Base-by-base conservation (phyloP, 1,284 basidiomycete species). In the Pyrrhoderma lamaoense region DNA sequence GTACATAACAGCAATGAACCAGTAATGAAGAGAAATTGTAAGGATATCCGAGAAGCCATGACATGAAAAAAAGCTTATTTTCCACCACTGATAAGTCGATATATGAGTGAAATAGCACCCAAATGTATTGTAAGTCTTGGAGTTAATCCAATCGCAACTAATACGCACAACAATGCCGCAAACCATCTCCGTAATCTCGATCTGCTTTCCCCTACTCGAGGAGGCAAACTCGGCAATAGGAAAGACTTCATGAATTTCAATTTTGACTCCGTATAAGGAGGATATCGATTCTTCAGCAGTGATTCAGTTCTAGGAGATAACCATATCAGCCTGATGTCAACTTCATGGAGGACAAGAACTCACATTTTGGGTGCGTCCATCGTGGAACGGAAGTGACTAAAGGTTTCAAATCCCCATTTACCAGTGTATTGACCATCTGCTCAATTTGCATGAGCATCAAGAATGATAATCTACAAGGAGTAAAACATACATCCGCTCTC, bases 311-410 rank as follows among this genome's bases (percentile, higher is more conserved):
- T 42, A 80, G 77, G 82, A 83, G 55, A 4, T 42, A 39, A 37
- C 47, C 11, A 38, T 7, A 45, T 22, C 38, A 45, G 18, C 14
- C 13, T 54, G 13, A 22, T 19, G 35, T 8, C 3, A 49, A 13
- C 19, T n/a, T 50, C 14, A 23, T 39, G 2, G 9, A 35, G 9
- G 14, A 35, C 3, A 8, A 13, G 37, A 50, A 59, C 66, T 14
- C 58, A 82, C 84, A 80, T 84, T 58, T 70, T 64, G n/a, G 85
- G 85, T 2, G 73, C 74, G 60, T 86, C 80, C 34, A 87, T 54
- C 0, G 79, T 76, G 7, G 77, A 58, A 49, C 85, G 73, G 14
- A 75, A 58, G 59, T 89, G 85, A 0, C 83, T 85, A 66, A 88
- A 87, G 60, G 73, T 69, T 52, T 85, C 80, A 59, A 87, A 89